Evolutionary conservation across 75 land plant species (phyloP), one percentile per base, ranked within the genome.

Genomic region (Pinus tabuliformis): DNA sequence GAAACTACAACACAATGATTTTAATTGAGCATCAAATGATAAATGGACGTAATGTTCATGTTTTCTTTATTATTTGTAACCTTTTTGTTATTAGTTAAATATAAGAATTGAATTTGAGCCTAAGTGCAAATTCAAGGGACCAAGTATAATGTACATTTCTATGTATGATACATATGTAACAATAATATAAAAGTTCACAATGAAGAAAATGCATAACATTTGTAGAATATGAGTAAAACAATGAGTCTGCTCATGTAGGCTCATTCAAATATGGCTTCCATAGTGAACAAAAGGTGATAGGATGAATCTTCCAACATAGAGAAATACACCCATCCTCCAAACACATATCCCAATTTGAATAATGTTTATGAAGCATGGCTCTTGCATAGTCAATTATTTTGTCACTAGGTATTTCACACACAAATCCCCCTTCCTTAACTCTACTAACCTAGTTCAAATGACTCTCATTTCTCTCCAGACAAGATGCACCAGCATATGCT

Each of bases 241-340:
- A 58, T 3, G 59, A 58, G 20, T 5, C n/a, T 17, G 1, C 20
- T 58, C 17, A 15, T 16, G 59, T 16, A 58, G 59, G 59, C n/a
- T 58, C n/a, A 3, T 58, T 16, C 59, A 58, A 15, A 16, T 14
- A 62, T 62, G 82, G 62, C 82, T 80, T 86, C 93, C 93, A 90
- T 22, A 91, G 39, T 1, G 93, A 93, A 58, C 91, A 86, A 63
- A 93, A 91, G 3, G 90, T 90, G 33, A 86, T 80, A 1, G 86
- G 84, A 74, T 83, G 83, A 15, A 83, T 82, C 75, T 88, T 91
- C 93, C 95, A 93, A 36, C 81, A 80, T 28, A 93, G 58, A n/a
- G 66, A 73, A 12, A 81, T 72, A 71, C 63, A 68, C 73, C 62
- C 80, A 54, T 71, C 87, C 26, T 26, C 26, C 26, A 26, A 26